phyloP scores from a whole-genome alignment of 208 protist genomes.

The Leishmania mexicana region DNA sequence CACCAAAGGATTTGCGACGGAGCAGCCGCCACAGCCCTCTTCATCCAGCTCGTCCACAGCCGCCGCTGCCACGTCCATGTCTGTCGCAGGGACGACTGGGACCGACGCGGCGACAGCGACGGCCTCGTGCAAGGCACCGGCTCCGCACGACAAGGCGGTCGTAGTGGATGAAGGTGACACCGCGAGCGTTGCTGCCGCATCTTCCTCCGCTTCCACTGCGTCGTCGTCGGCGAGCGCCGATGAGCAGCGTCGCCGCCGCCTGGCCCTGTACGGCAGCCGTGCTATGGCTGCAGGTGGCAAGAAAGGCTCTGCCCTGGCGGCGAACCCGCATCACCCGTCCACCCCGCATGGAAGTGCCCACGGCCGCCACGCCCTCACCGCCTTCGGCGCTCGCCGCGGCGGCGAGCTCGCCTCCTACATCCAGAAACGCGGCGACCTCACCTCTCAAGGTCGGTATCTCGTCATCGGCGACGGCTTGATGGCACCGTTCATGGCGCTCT shows the following conservation, averaged over 20 bases:
- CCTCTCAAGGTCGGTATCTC: slow-evolving; percentile 75
- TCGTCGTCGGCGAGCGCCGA: background rate
- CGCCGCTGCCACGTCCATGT: background rate
- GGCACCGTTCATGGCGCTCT: slow-evolving; percentile 93
- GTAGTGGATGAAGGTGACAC: background rate
- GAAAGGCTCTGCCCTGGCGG: slow-evolving; percentile 18
- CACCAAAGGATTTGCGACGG: background rate
- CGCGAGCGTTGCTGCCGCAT: background rate
- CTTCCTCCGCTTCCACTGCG: background rate
- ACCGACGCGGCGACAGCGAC: background rate
- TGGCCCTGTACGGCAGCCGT: slow-evolving; percentile 80
- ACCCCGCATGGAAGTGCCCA: background rate
- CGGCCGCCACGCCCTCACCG: slow-evolving; percentile 48
- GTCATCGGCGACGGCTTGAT: slow-evolving; percentile 92
- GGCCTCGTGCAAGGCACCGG: background rate
- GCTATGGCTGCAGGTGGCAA: slow-evolving; percentile 77
- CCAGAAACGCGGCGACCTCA: slow-evolving; percentile 47
- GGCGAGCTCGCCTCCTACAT: slow-evolving; percentile 60
- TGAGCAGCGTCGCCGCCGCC: slow-evolving; percentile 39
- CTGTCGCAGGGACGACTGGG: background rate
- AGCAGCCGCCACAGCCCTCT: background rate
- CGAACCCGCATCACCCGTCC: background rate
- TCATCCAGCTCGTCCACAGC: background rate
- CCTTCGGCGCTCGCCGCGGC: slow-evolving; percentile 60
- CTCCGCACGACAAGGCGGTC: background rate